Conservation (phyloP, 2,329 filamentous ascomycete species). For the Mycosphaerelloides madeirae region DNA sequence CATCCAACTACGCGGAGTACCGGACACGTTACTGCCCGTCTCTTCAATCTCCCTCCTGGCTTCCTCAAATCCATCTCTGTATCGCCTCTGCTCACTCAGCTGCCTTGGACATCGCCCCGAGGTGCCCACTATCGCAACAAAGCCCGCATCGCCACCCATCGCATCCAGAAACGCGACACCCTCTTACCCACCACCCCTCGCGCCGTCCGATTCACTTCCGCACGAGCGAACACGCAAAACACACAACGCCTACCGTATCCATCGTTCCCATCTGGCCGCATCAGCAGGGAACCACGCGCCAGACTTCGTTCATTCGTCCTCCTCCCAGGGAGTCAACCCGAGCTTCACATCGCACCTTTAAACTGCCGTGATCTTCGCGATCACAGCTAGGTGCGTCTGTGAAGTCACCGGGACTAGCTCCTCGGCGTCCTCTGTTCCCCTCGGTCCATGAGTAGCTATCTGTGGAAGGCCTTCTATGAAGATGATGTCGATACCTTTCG, state of each 20-base stretch:
- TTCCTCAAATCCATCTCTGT: too few relatives aligned
- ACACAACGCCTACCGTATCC: neutral
- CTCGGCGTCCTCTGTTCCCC: conserved; percentile 24
- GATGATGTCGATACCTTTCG: conserved; percentile 96
- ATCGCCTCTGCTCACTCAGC: too few relatives aligned
- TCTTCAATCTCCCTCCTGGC: too few relatives aligned
- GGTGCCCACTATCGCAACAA: too few relatives aligned
- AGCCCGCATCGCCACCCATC: too few relatives aligned
- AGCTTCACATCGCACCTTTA: conserved; percentile 65
- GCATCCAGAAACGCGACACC: conserved; percentile 1
- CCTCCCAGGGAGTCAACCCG: conserved; percentile 29
- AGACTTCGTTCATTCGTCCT: conserved; percentile 1
- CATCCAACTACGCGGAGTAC: too few relatives aligned
- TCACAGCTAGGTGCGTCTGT: conserved; percentile 80
- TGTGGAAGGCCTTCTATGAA: conserved; percentile 96
- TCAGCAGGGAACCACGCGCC: neutral
- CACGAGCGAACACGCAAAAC: conserved; percentile 6
- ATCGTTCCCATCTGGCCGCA: neutral
- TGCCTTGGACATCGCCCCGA: too few relatives aligned
- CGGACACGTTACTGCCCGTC: too few relatives aligned
- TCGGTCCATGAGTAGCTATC: conserved; percentile 82
- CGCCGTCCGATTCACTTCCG: neutral
- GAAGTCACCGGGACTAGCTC: conserved; percentile 47
- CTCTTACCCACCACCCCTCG: neutral
- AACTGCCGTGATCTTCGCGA: conserved; percentile 82